These are phyloP conservation scores for Sporisorium scitamineum DNA, from an alignment of 1,284 basidiomycete genomes.

Conservation along the genomic window DNA sequence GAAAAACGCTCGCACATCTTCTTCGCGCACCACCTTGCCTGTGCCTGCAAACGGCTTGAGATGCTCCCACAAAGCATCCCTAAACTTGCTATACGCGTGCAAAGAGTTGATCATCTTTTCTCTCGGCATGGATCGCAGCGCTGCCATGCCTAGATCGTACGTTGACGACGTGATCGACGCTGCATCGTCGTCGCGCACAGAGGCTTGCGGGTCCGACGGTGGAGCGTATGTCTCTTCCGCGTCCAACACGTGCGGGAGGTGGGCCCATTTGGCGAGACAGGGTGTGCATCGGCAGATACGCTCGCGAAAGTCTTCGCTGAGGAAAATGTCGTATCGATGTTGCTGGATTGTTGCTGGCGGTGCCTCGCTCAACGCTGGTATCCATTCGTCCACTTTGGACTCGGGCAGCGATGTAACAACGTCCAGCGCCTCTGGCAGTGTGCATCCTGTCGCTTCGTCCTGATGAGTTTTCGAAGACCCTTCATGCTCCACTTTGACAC, in stretches of 20 bases:
- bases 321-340: constrained; percentile 61
- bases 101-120: constrained; percentile 69
- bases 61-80: constrained; percentile 69
- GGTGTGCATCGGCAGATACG: constrained; percentile 67
- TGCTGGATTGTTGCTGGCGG: background rate
- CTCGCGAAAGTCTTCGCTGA: constrained; percentile 66
- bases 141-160: constrained; percentile 70
- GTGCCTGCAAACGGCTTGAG: constrained; percentile 69
- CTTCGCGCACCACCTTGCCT: constrained; percentile 67
- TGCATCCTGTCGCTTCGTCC: constrained; percentile 9
- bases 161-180: constrained; percentile 61
- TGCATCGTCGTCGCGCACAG: constrained; percentile 53
- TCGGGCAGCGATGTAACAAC: constrained; percentile 16
- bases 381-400: constrained; percentile 39
- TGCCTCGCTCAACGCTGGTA: constrained; percentile 30
- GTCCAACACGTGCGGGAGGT: constrained; percentile 67
- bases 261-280: constrained; percentile 47
- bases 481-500: constrained; percentile 16
- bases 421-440: constrained; percentile 20
- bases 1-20: constrained; percentile 69
- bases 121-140: constrained; percentile 68
- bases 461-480: background rate
- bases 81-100: constrained; percentile 67
- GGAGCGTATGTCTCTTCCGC: constrained; percentile 70
- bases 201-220: constrained; percentile 50